A percentile compares a stretch with the other conserved stretches of the same genome.
Conservation (phyloP, 805 yeast species). For the Starmerella sirachaensis region DNA sequence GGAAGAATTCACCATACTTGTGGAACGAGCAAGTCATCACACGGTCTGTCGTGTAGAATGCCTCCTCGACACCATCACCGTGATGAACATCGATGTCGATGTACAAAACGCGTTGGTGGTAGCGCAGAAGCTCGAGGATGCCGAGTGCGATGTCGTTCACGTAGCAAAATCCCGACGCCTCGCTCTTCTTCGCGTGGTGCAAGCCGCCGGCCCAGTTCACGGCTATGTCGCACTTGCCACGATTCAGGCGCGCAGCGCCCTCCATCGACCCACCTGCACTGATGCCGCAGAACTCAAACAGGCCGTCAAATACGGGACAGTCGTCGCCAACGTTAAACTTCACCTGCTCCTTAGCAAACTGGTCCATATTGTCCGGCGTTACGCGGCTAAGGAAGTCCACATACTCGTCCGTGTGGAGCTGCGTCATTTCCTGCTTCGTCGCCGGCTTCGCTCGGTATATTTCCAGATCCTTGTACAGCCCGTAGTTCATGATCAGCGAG, state of each 20-base stretch:
- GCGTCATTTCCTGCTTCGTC: slow-evolving; percentile 95
- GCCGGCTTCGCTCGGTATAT: slow-evolving; percentile 96
- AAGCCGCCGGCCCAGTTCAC: slow-evolving; percentile 95
- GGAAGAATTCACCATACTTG: slow-evolving; percentile 92
- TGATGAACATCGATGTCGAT: slow-evolving; percentile 93
- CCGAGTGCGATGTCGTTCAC: slow-evolving; percentile 88
- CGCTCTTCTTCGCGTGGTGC: slow-evolving; percentile 91
- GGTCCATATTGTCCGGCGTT: slow-evolving; percentile 80
- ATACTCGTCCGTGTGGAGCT: slow-evolving; percentile 95
- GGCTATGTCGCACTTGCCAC: slow-evolving; percentile 85
- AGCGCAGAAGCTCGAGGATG: slow-evolving; percentile 68
- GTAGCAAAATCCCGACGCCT: slow-evolving; percentile 92
- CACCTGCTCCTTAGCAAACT: slow-evolving; percentile 75
- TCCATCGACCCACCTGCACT: slow-evolving; percentile 85
- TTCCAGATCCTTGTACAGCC: slow-evolving; percentile 92
- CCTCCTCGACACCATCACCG: slow-evolving; percentile 98
- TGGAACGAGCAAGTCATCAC: slow-evolving; percentile 96
- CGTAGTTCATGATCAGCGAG: slow-evolving; percentile 91
- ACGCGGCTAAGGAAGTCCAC: slow-evolving; percentile 84
- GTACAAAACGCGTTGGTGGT: slow-evolving; percentile 85
- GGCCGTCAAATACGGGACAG: slow-evolving; percentile 90
- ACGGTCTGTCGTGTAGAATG: slow-evolving; percentile 85
- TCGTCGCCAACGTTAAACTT: slow-evolving; percentile 96
- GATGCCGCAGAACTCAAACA: slow-evolving; percentile 77
- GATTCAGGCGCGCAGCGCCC: slow-evolving; percentile 73